These are phyloP conservation scores for Selenicereus undatus DNA, from an alignment of 148 eudicot genomes.

Conservation along the genomic window DNA sequence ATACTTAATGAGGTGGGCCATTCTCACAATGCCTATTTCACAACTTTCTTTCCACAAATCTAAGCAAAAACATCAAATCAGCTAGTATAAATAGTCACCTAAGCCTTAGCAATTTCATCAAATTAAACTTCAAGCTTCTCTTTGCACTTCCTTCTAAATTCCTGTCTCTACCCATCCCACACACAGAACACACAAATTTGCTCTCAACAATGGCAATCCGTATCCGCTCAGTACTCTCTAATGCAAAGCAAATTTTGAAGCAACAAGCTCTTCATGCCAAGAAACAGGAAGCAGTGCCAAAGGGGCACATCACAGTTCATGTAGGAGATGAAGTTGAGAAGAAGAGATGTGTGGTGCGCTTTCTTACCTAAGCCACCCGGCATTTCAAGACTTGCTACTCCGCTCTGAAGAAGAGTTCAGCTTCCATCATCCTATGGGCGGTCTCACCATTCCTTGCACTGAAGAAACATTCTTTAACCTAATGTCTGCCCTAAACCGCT, in stretches of 20 bases:
- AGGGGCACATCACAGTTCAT: constrained; percentile 8
- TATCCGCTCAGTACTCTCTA: neutral
- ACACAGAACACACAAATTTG: neutral
- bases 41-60: neutral
- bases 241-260: constrained; percentile 13
- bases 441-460: constrained; percentile 21
- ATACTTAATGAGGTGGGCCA: neutral
- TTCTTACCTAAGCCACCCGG: constrained; percentile 18
- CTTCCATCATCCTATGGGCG: constrained; percentile 19
- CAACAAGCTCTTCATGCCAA: neutral
- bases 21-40: neutral
- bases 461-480: constrained; percentile 14
- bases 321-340: constrained; percentile 17
- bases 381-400: constrained; percentile 10
- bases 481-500: neutral
- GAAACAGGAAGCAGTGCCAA: constrained; percentile 6
- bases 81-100: neutral
- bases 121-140: neutral
- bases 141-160: neutral
- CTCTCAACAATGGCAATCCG: constrained; percentile 10
- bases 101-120: neutral
- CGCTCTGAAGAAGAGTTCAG: constrained; percentile 16
- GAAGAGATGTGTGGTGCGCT: constrained; percentile 25
- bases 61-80: neutral
- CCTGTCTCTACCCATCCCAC: neutral